Percentiles rank a stretch among this genome's conserved stretches.
These are phyloP conservation scores for Pogostemon cablin DNA, from an alignment of 257 asterid species.

Conservation along the genomic window DNA sequence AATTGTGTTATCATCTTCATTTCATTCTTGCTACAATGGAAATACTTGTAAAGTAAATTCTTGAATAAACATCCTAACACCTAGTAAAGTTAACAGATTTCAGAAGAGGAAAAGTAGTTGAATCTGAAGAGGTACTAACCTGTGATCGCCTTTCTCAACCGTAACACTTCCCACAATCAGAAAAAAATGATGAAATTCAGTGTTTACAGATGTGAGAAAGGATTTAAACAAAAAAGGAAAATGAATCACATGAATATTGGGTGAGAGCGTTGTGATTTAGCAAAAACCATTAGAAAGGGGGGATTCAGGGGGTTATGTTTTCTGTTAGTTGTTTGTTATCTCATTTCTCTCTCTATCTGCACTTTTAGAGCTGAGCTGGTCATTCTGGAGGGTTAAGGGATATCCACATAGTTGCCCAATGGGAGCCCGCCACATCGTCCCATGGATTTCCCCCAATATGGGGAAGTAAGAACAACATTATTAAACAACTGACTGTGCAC, in stretches of 20 bases:
- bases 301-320: slow-evolving; percentile 21
- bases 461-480: slow-evolving; percentile 17
- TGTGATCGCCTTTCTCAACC: slow-evolving; percentile 33
- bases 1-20: too few relatives aligned
- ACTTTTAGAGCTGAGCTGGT: slow-evolving; percentile 65
- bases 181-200: slow-evolving; percentile 19
- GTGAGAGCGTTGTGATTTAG: slow-evolving; percentile 12
- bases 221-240: slow-evolving; percentile 15
- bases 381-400: slow-evolving; percentile 13
- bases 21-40: too few relatives aligned
- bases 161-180: slow-evolving; percentile 18
- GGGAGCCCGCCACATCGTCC: slow-evolving; percentile 38
- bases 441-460: slow-evolving; percentile 42
- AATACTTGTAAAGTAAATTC: too few relatives aligned
- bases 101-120: neutral
- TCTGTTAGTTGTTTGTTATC: slow-evolving; percentile 44
- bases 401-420: slow-evolving; percentile 53
- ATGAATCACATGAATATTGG: slow-evolving; percentile 50
- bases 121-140: slow-evolving; percentile 33
- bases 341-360: slow-evolving; percentile 36
- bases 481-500: too few relatives aligned
- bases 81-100: neutral
- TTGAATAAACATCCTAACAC: too few relatives aligned
- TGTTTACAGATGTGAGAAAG: slow-evolving; percentile 22
- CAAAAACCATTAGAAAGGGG: neutral